A percentile compares a stretch with the other conserved stretches of the same genome.
Evolutionary conservation across 305 asterid genomes (phyloP).

Genomic region (Fraxinus paxiana): DNA sequence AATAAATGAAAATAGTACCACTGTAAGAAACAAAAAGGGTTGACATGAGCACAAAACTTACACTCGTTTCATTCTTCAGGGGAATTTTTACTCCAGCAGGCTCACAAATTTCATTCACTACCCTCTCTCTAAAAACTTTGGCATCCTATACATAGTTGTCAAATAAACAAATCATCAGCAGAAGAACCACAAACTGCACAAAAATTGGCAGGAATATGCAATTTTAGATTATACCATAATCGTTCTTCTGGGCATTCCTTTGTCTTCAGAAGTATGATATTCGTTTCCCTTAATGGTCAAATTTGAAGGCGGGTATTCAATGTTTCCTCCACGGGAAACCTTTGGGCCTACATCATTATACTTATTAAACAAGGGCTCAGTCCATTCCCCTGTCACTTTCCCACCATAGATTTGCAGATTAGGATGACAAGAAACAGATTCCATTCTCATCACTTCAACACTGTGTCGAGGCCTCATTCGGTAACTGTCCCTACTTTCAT

Average conservation of each 20-base stretch:
- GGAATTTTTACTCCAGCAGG: slow-evolving; percentile 33
- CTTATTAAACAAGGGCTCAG: slow-evolving; percentile 32
- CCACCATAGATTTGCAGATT: slow-evolving; percentile 35
- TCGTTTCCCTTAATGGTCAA: slow-evolving; percentile 26
- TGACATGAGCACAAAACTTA: slow-evolving; percentile 27
- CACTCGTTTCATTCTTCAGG: slow-evolving; percentile 37
- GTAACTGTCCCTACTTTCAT: slow-evolving; percentile 40
- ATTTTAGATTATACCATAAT: slow-evolving; percentile 39
- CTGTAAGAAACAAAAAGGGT: background rate
- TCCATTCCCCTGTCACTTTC: slow-evolving; percentile 33
- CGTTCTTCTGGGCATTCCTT: slow-evolving; percentile 34
- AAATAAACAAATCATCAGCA: slow-evolving; percentile 21
- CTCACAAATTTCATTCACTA: slow-evolving; percentile 31
- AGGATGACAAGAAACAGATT: slow-evolving; percentile 34
- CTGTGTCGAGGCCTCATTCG: slow-evolving; percentile 30
- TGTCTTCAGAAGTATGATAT: slow-evolving; percentile 26
- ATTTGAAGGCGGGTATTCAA: slow-evolving; percentile 30
- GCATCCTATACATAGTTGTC: slow-evolving; percentile 37
- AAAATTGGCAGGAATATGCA: background rate
- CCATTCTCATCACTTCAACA: slow-evolving; percentile 41
- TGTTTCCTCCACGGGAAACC: slow-evolving; percentile 30
- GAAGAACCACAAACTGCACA: background rate
- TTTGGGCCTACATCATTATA: slow-evolving; percentile 29
- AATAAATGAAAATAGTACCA: background rate
- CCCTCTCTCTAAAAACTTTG: slow-evolving; percentile 32